Conservation (phyloP, 805 yeast species). For the Metschnikowia lochheadii region DNA sequence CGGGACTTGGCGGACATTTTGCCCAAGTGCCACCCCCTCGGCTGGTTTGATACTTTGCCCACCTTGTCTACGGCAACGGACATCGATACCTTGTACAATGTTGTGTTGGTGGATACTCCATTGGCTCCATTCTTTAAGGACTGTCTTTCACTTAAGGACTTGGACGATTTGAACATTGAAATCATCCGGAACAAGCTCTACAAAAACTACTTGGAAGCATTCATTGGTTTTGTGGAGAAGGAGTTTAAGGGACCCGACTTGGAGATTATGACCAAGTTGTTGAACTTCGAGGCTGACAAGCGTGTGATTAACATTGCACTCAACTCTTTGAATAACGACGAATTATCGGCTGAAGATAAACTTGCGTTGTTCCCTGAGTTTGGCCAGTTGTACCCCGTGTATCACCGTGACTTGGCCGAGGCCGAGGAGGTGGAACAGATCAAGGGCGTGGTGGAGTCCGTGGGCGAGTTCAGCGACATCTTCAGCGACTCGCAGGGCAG, state of each 20-base stretch:
- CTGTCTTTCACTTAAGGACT: slow-evolving; percentile 79
- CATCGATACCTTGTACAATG: slow-evolving; percentile 85
- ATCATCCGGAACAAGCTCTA: slow-evolving; percentile 86
- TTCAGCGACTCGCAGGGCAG: slow-evolving; percentile 38
- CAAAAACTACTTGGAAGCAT: slow-evolving; percentile 91
- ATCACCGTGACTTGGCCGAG: slow-evolving; percentile 61
- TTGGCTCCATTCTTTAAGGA: slow-evolving; percentile 94
- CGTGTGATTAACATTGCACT: slow-evolving; percentile 87
- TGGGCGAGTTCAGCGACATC: slow-evolving; percentile 63
- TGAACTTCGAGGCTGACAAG: slow-evolving; percentile 92
- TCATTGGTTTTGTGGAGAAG: slow-evolving; percentile 56
- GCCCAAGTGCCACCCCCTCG: slow-evolving; percentile 91
- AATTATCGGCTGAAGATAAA: slow-evolving; percentile 70
- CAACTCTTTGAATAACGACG: slow-evolving; percentile 79
- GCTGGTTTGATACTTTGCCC: slow-evolving; percentile 98
- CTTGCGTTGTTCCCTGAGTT: slow-evolving; percentile 69
- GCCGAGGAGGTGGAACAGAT: slow-evolving; percentile 87
- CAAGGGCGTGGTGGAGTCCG: slow-evolving; percentile 55
- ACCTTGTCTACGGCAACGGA: slow-evolving; percentile 93
- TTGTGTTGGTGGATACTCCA: slow-evolving; percentile 94
- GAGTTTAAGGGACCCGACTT: slow-evolving; percentile 71
- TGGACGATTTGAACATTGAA: slow-evolving; percentile 94
- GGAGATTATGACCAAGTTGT: slow-evolving; percentile 72
- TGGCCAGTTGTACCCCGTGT: slow-evolving; percentile 75
- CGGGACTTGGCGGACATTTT: slow-evolving; percentile 86